Base-by-base conservation (phyloP, 176 grass and related monocot species). In the Alloteropsis semialata region DNA sequence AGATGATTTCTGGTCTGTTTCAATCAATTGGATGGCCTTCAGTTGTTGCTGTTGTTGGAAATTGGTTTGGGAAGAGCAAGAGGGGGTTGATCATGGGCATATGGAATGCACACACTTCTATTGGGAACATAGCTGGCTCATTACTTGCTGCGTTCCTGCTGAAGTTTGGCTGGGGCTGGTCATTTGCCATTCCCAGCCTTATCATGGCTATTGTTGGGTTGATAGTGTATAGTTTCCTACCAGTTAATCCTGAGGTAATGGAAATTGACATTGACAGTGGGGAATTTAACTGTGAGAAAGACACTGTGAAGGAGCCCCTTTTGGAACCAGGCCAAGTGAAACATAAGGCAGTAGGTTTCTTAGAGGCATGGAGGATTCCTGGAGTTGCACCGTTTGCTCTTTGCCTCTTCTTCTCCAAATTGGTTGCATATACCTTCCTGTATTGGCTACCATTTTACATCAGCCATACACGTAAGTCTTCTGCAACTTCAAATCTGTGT, bases 381-480 rank as follows among this genome's bases (percentile, higher is more conserved):
- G 91, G 94, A 65, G 94, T 97, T 44, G 86, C 84, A 0, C 91
- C 88, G 10, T 97, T 89, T 81, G 94, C 94, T 53, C 66, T 93
- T 57, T 91, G 91, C 73, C 88, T 97, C 76, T 93, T 97, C 86
- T 97, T 97, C 89, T 93, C 94, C 59, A 97, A 97, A 74, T 56
- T 97, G 75, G 94, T 97, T 30, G 94, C 91, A 1, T 93, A 97
- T 64, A 97, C 94, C 65, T 97, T 97, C 86, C 78, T 97, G 54
- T 97, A 97, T 77, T 97, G 94, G 94, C 89, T 97, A 68, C 94
- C 94, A 0, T 97, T 93, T 64, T 97, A 97, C 87, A 97, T 97
- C 72, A 97, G 91, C 64, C 94, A 97, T 83, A 97, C 94, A 76
- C 80, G 91, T 93, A 83, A 76, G 78, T 74, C 45, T 83, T 44